Evolutionary conservation across 768 basidiomycete species (phyloP).

Genomic region (Mrakia gelida): DNA sequence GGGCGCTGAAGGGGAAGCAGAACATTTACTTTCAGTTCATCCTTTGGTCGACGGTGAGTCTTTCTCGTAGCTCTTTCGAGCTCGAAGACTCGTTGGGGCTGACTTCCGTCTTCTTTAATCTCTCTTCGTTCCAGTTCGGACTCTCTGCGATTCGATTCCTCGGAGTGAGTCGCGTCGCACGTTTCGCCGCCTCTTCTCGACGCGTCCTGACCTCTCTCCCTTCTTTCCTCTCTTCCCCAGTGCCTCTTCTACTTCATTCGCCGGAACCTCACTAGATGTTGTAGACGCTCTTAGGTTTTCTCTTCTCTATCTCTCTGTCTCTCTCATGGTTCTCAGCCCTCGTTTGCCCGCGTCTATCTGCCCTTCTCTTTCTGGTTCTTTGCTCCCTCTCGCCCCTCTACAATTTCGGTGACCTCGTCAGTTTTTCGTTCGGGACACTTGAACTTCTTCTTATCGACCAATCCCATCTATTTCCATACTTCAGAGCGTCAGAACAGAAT

Average conservation of each 20-base stretch:
- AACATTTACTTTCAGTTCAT: slow-evolving; percentile 70
- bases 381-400: too few species aligned
- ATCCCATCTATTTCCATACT: too few species aligned
- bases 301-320: background rate
- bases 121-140: slow-evolving; percentile 47
- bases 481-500: too few species aligned
- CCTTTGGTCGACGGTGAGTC: slow-evolving; percentile 60
- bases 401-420: too few species aligned
- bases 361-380: background rate
- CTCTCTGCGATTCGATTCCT: slow-evolving; percentile 67
- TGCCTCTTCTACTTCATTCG: slow-evolving; percentile 78
- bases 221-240: slow-evolving; percentile 46
- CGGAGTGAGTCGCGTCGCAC: slow-evolving; percentile 56
- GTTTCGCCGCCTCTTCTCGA: background rate
- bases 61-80: background rate
- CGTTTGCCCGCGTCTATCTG: too few species aligned
- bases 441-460: too few species aligned
- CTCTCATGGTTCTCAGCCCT: background rate
- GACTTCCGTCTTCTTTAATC: background rate
- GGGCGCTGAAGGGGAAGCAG: slow-evolving; percentile 49
- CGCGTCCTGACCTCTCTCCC: slow-evolving; percentile 15
- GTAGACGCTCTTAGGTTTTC: slow-evolving; percentile 51
- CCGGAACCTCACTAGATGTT: slow-evolving; percentile 75
- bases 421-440: too few species aligned
- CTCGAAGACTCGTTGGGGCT: too few species aligned